A percentile compares a stretch with the other conserved stretches of the same genome.
Evolutionary conservation across 768 basidiomycete species (phyloP).

Genomic region (Lentinus tigrinus): DNA sequence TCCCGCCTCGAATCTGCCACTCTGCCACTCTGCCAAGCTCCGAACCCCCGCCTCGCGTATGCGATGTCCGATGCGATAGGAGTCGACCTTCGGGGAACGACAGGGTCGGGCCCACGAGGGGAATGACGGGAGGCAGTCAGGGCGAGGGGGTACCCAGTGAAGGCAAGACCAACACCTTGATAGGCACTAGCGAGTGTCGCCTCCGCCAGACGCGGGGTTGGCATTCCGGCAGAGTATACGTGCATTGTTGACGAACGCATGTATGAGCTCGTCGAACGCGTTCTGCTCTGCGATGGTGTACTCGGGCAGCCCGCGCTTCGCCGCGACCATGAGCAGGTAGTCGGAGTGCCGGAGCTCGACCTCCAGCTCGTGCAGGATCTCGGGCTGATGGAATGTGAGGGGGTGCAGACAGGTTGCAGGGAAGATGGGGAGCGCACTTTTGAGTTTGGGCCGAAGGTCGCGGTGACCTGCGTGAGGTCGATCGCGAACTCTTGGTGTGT

Average conservation of each 20-base stretch:
- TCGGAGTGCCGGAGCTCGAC: constrained; percentile 78
- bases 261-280: constrained; percentile 88
- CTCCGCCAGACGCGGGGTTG: neutral
- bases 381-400: constrained; percentile 38
- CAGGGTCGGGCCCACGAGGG: no score
- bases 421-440: constrained; percentile 40
- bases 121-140: no score
- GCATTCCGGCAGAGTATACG: constrained; percentile 84
- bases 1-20: no score
- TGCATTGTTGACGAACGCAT: constrained; percentile 90
- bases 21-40: neutral
- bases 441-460: constrained; percentile 44
- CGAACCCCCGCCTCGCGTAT: neutral
- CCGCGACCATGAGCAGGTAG: constrained; percentile 68
- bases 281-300: constrained; percentile 61
- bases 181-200: neutral
- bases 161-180: no score
- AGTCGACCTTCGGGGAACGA: no score
- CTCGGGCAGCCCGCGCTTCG: constrained; percentile 61
- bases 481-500: constrained; percentile 90
- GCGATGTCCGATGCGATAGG: neutral
- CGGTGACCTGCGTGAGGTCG: constrained; percentile 90
- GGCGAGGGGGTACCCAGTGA: neutral
- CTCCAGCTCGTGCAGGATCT: constrained; percentile 83
- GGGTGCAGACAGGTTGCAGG: no score